Conservation (phyloP, 2,329 filamentous ascomycete genomes). For the Pyricularia sp. region DNA sequence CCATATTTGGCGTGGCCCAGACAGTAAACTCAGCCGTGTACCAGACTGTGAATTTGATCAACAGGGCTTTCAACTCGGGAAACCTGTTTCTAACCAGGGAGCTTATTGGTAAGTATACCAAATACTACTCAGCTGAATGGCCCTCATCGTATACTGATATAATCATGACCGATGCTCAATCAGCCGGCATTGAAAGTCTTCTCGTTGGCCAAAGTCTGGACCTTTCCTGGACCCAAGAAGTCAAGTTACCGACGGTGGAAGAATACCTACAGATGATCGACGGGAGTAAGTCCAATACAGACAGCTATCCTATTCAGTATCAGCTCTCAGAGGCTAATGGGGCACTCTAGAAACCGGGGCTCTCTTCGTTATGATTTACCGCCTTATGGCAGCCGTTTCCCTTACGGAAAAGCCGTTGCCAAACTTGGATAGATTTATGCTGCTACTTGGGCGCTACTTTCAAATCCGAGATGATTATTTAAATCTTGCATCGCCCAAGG, state of each 20-base stretch:
- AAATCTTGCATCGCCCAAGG: slow-evolving; percentile 15
- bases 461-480: slow-evolving; percentile 21
- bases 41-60: slow-evolving; percentile 7
- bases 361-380: background rate
- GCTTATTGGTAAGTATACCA: no score
- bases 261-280: slow-evolving; percentile 18
- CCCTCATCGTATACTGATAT: no score
- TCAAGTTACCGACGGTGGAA: slow-evolving; percentile 9
- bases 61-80: slow-evolving; percentile 9
- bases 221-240: slow-evolving; percentile 13
- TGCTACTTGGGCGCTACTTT: slow-evolving; percentile 16
- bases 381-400: background rate
- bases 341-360: slow-evolving; percentile 6
- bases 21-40: slow-evolving; percentile 23
- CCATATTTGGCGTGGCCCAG: slow-evolving; percentile 21
- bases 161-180: no score
- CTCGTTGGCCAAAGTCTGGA: slow-evolving; percentile 17
- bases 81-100: no score
- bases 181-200: slow-evolving; percentile 2
- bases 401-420: background rate
- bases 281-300: background rate
- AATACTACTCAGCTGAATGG: no score
- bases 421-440: background rate
- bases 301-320: no score
- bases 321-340: no score